Evolutionary conservation across 768 basidiomycete genomes (phyloP).

Genomic region (Russula olivacea): DNA sequence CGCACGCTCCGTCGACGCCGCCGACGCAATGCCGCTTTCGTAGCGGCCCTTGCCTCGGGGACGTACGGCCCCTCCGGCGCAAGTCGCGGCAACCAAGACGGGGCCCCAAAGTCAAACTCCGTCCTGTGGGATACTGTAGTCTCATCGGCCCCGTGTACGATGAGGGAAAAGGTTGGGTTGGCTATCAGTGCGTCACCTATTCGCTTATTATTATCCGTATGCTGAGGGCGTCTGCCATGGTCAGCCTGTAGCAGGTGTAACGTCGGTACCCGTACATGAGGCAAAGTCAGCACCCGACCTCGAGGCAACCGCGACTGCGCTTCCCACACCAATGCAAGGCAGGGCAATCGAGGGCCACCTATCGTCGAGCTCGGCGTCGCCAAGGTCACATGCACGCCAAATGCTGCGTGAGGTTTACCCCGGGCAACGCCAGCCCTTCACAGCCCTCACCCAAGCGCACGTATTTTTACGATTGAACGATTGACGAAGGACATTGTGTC

Average conservation of each 20-base stretch:
- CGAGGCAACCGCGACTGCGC: constrained; percentile 1
- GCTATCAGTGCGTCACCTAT: constrained; percentile 3
- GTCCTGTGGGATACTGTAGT: constrained; percentile 16
- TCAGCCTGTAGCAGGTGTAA: constrained; percentile 10
- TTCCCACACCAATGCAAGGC: neutral
- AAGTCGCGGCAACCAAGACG: neutral
- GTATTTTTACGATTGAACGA: neutral
- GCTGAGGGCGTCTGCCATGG: neutral
- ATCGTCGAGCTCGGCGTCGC: constrained; percentile 16
- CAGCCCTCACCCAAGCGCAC: neutral
- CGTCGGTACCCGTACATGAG: neutral
- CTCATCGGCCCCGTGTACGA: neutral
- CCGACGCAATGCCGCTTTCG: neutral
- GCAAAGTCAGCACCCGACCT: neutral
- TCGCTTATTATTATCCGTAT: neutral
- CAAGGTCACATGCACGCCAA: neutral
- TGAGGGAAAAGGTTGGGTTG: constrained; percentile 14
- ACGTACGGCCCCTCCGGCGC: neutral
- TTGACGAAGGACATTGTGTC: neutral
- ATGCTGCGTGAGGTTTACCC: neutral
- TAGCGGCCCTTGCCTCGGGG: neutral
- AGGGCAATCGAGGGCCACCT: constrained; percentile 1
- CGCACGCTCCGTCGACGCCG: constrained; percentile 16
- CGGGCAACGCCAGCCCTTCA: neutral
- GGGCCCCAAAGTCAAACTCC: neutral